Base-by-base conservation (phyloP, 1,139 yeast species). In the Blastobotrys persicus region DNA sequence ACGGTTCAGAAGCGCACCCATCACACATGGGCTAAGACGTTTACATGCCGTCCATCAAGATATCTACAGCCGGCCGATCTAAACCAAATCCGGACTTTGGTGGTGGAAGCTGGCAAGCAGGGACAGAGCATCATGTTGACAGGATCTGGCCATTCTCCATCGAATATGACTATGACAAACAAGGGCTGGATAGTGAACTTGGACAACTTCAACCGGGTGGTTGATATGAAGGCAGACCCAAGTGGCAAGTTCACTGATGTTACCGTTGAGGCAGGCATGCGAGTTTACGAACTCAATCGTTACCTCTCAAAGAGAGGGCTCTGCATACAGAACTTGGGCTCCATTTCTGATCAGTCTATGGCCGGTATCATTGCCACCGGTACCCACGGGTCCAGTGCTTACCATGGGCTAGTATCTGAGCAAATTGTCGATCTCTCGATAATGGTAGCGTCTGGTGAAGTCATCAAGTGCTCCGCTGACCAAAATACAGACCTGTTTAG, bases 361-460 rank as follows among this genome's bases (percentile, higher is more conserved):
- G 98, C 95, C 2, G 98, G 98, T 3, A 81, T 91, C 56, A 88
- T 92, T 45, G 86, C 96, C 1, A 92, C 98, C 0, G 98, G 98
- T 34, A 89, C 98, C 0, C 98, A 92, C 64, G 98, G 98, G 1
- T 86, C 97, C 0, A 83, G 96, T 6, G 94, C 92, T 47, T 88
- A 78, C 66, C 98, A 92, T 62, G 97, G 98, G 0, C 74, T 91
- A 42, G 88, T 92, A 2, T 81, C 94, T 9, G 92, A 89, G 61
- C 96, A 89, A 66, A 78, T 88, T 53, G 97, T 91, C 2, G 79
- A 83, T 50, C 68, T 92, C 51, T 80, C 86, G 4, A 48, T 69
- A 18, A 71, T 91, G 39, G 79, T 86, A 50, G 87, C 92, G 39
- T 55, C 63, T 1, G 98, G 97, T 23, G 80, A 87, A 55, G 63